Evolutionary conservation across 176 grass and related monocot species (phyloP), one percentile per base, ranked within the genome.

Genomic region (Musa beccarii): DNA sequence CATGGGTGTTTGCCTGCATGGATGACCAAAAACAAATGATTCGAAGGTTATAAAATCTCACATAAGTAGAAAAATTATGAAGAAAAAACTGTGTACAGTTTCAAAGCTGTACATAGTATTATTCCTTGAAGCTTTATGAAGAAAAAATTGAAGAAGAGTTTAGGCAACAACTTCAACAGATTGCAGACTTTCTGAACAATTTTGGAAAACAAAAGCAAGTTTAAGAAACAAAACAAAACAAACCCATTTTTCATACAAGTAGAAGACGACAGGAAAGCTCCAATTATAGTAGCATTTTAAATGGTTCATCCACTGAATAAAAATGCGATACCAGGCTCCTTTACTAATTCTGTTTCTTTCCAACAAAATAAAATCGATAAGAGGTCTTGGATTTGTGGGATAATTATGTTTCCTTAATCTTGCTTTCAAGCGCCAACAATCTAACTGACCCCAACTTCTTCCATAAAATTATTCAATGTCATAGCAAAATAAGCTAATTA

Each of bases 1-100:
- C 84, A 84, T 99, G 96, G 74, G 96, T 99, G 87, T 99, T 99
- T 68, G 96, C 96, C 96, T 95, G 88, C 51, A 95, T 79, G 66
- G 15, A 66, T 69, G 28, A 84, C 74, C 51, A 8, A 43, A 43
- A 43, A 43, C 34, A 43, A 89, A 15, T 72, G 49, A 53, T 12
- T 23, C 3, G 49, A 69, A 76, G 76, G 55, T 79, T 43, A 24
- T 16, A 64, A 63, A 84, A n/a, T 71, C 68, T 20, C 26, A 52
- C 54, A 70, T 55, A 43, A 43, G 3, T 43, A 43, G 34, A 43
- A 43, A 43, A 43, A 43, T 43, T 43, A 43, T 43, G 34, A 43
- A 43, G 34, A 43, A 43, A 43, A 43, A 43, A 6, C 34, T 43
- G 34, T 43, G 34, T 43, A 43, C 34, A 43, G 34, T 43, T 43